phyloP scores from a whole-genome alignment of 108 stramenopile genomes.

The Nannochloropsis salina region DNA sequence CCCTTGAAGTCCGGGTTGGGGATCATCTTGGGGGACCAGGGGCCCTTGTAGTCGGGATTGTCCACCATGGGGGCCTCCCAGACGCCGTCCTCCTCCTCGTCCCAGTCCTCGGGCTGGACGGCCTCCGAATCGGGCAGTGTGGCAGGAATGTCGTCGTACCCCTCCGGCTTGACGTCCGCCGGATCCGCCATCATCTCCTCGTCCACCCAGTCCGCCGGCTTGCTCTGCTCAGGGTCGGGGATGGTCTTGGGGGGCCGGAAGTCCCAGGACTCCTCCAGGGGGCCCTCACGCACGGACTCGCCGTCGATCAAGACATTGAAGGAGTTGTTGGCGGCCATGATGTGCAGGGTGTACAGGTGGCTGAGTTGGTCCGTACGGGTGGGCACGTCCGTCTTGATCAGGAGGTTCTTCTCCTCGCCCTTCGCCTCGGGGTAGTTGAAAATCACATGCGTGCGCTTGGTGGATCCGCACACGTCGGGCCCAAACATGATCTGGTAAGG shows the following conservation, averaged over 20 bases:
- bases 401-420: slow-evolving; percentile 70
- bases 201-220: slow-evolving; percentile 67
- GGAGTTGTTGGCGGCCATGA: slow-evolving; percentile 90
- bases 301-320: slow-evolving; percentile 95
- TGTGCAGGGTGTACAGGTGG: slow-evolving; percentile 92
- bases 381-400: slow-evolving; percentile 84
- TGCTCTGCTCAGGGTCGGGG: slow-evolving; percentile 82
- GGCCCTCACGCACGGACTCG: slow-evolving; percentile 78
- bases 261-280: slow-evolving; percentile 90
- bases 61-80: slow-evolving; percentile 56
- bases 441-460: slow-evolving; percentile 92
- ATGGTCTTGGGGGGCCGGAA: slow-evolving; percentile 82
- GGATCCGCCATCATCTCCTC: slow-evolving; percentile 83
- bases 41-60: slow-evolving; percentile 89
- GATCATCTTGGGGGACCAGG: slow-evolving; percentile 58
- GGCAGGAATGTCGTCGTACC: slow-evolving; percentile 60
- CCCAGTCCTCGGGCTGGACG: slow-evolving; percentile 55
- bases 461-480: slow-evolving; percentile 94
- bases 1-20: slow-evolving; percentile 61
- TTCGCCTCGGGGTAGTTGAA: slow-evolving; percentile 78
- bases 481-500: slow-evolving; percentile 98
- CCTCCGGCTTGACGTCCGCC: slow-evolving; percentile 90
- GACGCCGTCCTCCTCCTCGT: slow-evolving; percentile 55
- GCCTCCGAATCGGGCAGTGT: slow-evolving; percentile 56
- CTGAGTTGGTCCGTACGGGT: slow-evolving; percentile 78